These are phyloP conservation scores for Colletotrichum tabaci DNA, from an alignment of 2,329 filamentous ascomycete genomes.

Conservation along the genomic window DNA sequence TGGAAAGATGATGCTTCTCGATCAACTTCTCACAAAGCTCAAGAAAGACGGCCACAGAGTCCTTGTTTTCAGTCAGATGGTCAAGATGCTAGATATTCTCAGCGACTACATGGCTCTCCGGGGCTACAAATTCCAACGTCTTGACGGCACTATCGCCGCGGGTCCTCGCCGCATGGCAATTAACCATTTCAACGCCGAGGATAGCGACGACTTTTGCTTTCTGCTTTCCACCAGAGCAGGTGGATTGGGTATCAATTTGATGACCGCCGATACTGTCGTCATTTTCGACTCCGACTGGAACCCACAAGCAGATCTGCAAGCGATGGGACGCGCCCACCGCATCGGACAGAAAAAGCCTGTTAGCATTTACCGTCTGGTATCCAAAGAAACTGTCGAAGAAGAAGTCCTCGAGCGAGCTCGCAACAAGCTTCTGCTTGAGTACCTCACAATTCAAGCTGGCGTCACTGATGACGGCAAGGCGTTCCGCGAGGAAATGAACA, in stretches of 20 bases:
- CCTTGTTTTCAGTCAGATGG: slow-evolving; percentile 99
- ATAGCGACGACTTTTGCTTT: slow-evolving; percentile 96
- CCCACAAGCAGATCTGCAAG: slow-evolving; percentile 96
- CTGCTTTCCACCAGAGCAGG: slow-evolving; percentile 94
- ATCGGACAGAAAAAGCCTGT: slow-evolving; percentile 98
- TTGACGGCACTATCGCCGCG: slow-evolving; percentile 95
- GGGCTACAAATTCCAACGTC: slow-evolving; percentile 94
- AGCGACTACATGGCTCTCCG: slow-evolving; percentile 93
- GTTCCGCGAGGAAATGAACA: slow-evolving; percentile 80
- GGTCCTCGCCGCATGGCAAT: slow-evolving; percentile 92
- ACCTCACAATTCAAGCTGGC: slow-evolving; percentile 95
- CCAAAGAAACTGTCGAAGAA: slow-evolving; percentile 98
- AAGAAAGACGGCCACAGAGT: slow-evolving; percentile 96
- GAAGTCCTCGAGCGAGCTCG: slow-evolving; percentile 96
- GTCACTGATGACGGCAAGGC: slow-evolving; percentile 96
- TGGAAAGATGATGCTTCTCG: slow-evolving; percentile 99
- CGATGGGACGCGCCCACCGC: slow-evolving; percentile 97
- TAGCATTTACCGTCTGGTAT: slow-evolving; percentile 95
- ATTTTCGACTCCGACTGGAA: slow-evolving; percentile 99
- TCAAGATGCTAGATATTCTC: slow-evolving; percentile 97
- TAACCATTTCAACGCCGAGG: slow-evolving; percentile 98
- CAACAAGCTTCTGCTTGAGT: slow-evolving; percentile 97
- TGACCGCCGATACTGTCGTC: slow-evolving; percentile 98
- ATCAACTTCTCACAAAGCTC: slow-evolving; percentile 93
- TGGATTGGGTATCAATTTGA: slow-evolving; percentile 98